Percentiles rank a stretch among this genome's conserved stretches.
phyloP scores from a whole-genome alignment of 1,284 basidiomycete species.

The Austropuccinia psidii region DNA sequence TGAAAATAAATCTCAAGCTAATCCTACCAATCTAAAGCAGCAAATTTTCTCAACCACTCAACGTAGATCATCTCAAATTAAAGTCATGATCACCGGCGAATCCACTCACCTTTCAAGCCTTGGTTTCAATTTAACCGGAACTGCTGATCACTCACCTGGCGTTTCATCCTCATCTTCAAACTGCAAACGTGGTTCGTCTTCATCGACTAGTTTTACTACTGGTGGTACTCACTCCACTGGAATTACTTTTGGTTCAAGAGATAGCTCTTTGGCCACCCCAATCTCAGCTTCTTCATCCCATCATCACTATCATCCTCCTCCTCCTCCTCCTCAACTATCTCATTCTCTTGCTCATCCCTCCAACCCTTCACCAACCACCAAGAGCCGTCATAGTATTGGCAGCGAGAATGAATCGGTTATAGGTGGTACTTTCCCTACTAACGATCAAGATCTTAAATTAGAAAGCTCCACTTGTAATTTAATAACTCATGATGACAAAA shows the following conservation, averaged over 20 bases:
- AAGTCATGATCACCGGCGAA: neutral
- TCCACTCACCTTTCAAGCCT: too few relatives aligned
- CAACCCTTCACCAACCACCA: constrained; percentile 51
- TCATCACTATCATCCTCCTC: constrained; percentile 54
- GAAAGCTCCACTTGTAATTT: constrained; percentile 21
- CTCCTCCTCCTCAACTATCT: constrained; percentile 58
- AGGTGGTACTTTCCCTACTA: constrained; percentile 57
- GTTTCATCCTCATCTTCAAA: neutral
- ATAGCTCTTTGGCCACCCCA: constrained; percentile 70
- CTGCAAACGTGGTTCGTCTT: constrained; percentile 71
- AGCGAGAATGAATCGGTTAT: constrained; percentile 72
- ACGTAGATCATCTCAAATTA: neutral
- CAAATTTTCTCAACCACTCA: neutral
- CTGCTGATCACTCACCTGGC: neutral
- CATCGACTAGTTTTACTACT: constrained; percentile 67
- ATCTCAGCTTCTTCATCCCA: constrained; percentile 59
- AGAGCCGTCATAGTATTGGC: constrained; percentile 60
- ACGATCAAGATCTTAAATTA: constrained; percentile 59
- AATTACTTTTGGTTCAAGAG: constrained; percentile 61
- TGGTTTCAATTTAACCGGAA: too few relatives aligned
- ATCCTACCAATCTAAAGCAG: neutral
- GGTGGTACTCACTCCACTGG: constrained; percentile 56
- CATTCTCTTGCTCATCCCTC: constrained; percentile 41
- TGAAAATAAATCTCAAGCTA: too few relatives aligned
- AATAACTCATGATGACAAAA: constrained; percentile 47